phyloP scores from a whole-genome alignment of 805 yeast genomes.

The Nakazawaea anatomiae region DNA sequence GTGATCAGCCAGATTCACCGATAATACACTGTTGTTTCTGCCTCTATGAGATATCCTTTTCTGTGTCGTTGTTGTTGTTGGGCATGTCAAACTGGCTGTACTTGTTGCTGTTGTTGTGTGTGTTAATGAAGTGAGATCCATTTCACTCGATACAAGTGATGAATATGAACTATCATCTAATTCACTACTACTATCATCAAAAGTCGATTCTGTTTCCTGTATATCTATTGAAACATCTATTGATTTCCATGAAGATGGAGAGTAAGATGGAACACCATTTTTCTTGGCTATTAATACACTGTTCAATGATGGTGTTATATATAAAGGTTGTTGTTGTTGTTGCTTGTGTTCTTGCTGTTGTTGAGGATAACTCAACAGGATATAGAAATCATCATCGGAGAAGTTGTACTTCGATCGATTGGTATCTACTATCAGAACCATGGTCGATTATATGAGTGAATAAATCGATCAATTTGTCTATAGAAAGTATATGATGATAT shows the following conservation, averaged over 20 bases:
- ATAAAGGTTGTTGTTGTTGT: not conserved
- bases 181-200: not conserved
- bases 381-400: not conserved
- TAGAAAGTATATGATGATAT: too few relatives aligned
- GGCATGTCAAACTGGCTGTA: too few relatives aligned
- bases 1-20: not conserved
- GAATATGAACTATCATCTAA: not conserved
- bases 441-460: too few relatives aligned
- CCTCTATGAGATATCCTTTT: not conserved
- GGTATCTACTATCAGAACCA: too few relatives aligned
- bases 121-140: too few relatives aligned
- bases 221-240: not conserved
- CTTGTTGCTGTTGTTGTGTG: too few relatives aligned
- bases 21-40: not conserved
- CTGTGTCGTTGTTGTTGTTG: too few relatives aligned
- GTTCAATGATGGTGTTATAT: conserved; percentile 10
- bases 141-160: not conserved
- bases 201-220: not conserved
- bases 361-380: conserved; percentile 2
- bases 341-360: not conserved
- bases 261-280: not conserved
- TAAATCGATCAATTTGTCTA: too few relatives aligned
- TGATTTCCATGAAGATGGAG: not conserved
- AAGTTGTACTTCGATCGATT: not conserved
- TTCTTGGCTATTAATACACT: conserved; percentile 10